Evolutionary conservation across 2,329 filamentous ascomycete genomes (phyloP), one percentile per base, ranked within the genome.

Genomic region (Ophiostoma piceae): DNA sequence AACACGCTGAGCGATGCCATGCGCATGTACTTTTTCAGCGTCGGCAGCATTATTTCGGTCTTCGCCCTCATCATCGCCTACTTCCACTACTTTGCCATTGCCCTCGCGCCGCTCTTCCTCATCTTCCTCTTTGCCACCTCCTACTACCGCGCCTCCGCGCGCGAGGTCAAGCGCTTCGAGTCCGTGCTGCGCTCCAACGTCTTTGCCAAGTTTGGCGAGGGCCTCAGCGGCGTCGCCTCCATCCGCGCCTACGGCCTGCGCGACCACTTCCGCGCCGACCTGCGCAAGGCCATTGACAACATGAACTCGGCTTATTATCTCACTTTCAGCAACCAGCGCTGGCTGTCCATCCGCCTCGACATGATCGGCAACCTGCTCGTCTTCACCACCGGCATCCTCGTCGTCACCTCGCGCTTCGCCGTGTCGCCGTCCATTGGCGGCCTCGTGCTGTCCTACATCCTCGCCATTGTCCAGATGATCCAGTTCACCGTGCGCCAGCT

Each of bases 301-400:
- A 97, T 98, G 94, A 90, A 98, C 77, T 87, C 90, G 32, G 94
- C 94, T 0, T 98, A 98, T 79, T 99, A 92, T 78, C 84, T 98
- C 47, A 98, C 94, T 0, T 98, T 96, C 77, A 91, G 92, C 4
- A 98, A 97, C 77, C 94, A 98, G 80, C 87, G 95, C 54, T 99
- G 94, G 94, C 84, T 98, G 19, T 92, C 91, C 9, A 82, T 94
- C 2, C 89, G 95, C 3, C 84, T 98, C 1, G 95, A 98, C 77
- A 82, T 89, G 51, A 92, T 98, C 68, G 92, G 93, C 26, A 94
- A 91, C 72, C 76, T 91, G 16, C 84, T 99, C 2, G 92, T 98
- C 19, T 95, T 98, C 76, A 90, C 90, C 0, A 92, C 90, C 1
- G 92, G 92, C 67, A 94, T 98, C 71, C 82, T 99, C 22, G 94